A percentile compares a stretch with the other conserved stretches of the same genome.
These are phyloP conservation scores for Alternaria arbusti DNA, from an alignment of 2,329 filamentous ascomycete genomes.

Conservation along the genomic window DNA sequence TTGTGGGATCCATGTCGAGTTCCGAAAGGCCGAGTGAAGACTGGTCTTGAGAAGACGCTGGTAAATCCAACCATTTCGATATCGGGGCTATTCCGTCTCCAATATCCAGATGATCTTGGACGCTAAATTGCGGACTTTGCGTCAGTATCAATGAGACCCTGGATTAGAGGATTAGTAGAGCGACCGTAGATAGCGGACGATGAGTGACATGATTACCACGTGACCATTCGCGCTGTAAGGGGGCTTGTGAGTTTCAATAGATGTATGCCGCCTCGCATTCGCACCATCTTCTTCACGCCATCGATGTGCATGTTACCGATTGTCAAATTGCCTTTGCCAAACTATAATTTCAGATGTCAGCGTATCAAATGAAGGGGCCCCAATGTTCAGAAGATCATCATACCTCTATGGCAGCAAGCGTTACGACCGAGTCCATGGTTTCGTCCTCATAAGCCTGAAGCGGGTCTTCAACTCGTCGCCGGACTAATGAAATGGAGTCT, in stretches of 20 bases:
- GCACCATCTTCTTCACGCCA: constrained; percentile 58
- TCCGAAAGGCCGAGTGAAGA: constrained; percentile 14
- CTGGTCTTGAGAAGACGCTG: not conserved
- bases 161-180: not conserved
- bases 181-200: not conserved
- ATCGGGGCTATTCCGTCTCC: constrained; percentile 60
- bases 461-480: constrained; percentile 57
- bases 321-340: constrained; percentile 60
- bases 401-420: constrained; percentile 65
- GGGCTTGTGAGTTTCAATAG: constrained; percentile 57
- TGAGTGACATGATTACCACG: constrained; percentile 52
- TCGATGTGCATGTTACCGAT: constrained; percentile 58
- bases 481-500: constrained; percentile 61
- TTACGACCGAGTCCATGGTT: constrained; percentile 65
- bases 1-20: constrained; percentile 43
- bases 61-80: constrained; percentile 55
- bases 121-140: constrained; percentile 60
- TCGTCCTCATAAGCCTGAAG: constrained; percentile 59
- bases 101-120: constrained; percentile 57
- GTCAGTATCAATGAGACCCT: constrained; percentile 66
- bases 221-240: constrained; percentile 62
- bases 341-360: constrained; percentile 41
- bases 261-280: constrained; percentile 59
- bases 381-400: constrained; percentile 6
- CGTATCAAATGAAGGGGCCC: not conserved